Conservation (phyloP, 345 rosid genomes). For the Abelmoschus esculentus region DNA sequence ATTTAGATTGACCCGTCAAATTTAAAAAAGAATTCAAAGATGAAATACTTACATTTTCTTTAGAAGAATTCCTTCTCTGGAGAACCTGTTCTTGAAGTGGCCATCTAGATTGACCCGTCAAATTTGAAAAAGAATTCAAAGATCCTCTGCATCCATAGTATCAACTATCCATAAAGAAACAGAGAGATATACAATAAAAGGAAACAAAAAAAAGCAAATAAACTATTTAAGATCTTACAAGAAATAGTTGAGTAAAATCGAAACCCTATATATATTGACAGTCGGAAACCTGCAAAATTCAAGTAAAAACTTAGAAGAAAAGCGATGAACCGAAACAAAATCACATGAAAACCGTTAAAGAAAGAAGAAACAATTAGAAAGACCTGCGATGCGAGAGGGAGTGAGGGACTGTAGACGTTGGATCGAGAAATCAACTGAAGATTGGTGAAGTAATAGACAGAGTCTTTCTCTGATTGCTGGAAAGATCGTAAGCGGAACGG, state of each 20-base stretch:
- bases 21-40: too few species aligned
- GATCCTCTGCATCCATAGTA: constrained; percentile 13
- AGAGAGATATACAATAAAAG: not conserved
- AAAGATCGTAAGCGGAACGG: not conserved
- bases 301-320: not conserved
- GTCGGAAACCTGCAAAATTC: not conserved
- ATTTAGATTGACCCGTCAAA: too few species aligned
- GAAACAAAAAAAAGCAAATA: not conserved
- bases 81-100: constrained; percentile 3
- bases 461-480: not conserved
- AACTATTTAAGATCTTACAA: not conserved
- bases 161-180: not conserved
- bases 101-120: constrained; percentile 10
- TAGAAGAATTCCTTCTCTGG: constrained; percentile 4
- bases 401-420: not conserved
- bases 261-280: not conserved
- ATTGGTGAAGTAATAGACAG: not conserved
- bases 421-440: not conserved
- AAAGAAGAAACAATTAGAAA: not conserved
- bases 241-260: not conserved
- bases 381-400: not conserved
- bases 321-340: not conserved
- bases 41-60: not conserved
- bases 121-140: constrained; percentile 1
- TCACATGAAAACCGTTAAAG: not conserved